Percentiles rank a stretch among this genome's conserved stretches.
Conservation (phyloP, 257 asterid genomes). For the Solanum pinnatisectum region DNA sequence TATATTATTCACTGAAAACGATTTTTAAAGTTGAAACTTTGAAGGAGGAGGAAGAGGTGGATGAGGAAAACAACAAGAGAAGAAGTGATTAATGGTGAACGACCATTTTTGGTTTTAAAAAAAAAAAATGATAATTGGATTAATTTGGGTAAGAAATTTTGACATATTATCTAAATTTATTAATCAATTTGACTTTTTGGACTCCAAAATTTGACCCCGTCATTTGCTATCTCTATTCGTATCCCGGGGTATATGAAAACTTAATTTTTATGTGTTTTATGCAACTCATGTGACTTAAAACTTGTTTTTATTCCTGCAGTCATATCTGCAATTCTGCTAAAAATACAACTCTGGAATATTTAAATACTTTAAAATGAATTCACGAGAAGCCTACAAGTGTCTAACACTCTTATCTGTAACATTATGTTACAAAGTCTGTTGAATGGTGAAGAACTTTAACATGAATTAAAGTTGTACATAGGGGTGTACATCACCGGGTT, state of each 20-base stretch:
- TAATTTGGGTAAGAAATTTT: background rate
- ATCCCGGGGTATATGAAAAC: background rate
- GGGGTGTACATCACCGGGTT: too few species aligned
- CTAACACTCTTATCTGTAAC: background rate
- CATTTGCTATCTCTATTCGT: background rate
- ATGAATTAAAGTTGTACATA: background rate
- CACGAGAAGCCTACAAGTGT: background rate
- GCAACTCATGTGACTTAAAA: background rate
- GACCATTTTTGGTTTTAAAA: background rate
- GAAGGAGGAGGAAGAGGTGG: background rate
- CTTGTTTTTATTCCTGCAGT: background rate
- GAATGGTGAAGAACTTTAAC: background rate
- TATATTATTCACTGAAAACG: background rate
- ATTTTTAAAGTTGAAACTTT: too few species aligned
- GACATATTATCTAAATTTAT: background rate
- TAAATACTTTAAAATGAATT: background rate
- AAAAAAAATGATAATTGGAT: too few species aligned
- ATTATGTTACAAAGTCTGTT: background rate
- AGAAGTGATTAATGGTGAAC: background rate
- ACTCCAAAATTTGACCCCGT: accelerated
- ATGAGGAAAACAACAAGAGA: background rate
- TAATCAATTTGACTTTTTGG: too few species aligned
- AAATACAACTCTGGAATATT: background rate
- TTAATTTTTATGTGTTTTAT: background rate
- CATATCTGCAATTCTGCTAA: background rate